Percentiles rank a stretch among this genome's conserved stretches.
Evolutionary conservation across 192 early-diverging fungal genomes (phyloP).

Genomic region (Phycomyces blakesleeanus): DNA sequence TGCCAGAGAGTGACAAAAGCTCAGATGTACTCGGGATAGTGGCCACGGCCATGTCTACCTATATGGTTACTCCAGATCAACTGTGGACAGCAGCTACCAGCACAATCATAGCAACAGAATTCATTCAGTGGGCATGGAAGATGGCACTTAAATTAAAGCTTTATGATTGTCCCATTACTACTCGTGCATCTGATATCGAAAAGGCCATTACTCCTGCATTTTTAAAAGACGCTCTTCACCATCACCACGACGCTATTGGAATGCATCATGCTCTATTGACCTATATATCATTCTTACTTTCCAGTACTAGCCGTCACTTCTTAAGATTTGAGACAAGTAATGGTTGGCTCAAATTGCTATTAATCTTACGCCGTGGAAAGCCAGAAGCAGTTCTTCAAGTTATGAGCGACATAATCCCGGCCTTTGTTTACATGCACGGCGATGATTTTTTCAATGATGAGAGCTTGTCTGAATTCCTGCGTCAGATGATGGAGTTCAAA

Average conservation of each 20-base stretch:
- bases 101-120: conserved; percentile 2
- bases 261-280: conserved; percentile 35
- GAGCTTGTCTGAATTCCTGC: conserved; percentile 26
- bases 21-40: not conserved
- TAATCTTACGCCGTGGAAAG: conserved; percentile 33
- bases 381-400: conserved; percentile 24
- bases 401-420: conserved; percentile 31
- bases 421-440: conserved; percentile 39
- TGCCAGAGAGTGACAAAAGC: conserved; percentile 5
- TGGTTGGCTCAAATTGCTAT: conserved; percentile 41
- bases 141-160: conserved; percentile 31
- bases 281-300: conserved; percentile 39
- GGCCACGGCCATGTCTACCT: conserved; percentile 1
- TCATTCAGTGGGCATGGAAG: conserved; percentile 45
- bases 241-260: conserved; percentile 24
- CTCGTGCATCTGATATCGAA: conserved; percentile 15
- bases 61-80: conserved; percentile 10
- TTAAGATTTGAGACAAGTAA: conserved; percentile 32
- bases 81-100: not conserved
- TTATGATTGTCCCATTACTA: conserved; percentile 24
- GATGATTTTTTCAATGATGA: conserved; percentile 39
- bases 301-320: conserved; percentile 41
- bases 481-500: conserved; percentile 33
- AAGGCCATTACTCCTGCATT: conserved; percentile 31
- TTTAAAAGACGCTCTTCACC: conserved; percentile 13